Conservation (phyloP, 2,329 filamentous ascomycete species). For the Cercospora canescens region DNA sequence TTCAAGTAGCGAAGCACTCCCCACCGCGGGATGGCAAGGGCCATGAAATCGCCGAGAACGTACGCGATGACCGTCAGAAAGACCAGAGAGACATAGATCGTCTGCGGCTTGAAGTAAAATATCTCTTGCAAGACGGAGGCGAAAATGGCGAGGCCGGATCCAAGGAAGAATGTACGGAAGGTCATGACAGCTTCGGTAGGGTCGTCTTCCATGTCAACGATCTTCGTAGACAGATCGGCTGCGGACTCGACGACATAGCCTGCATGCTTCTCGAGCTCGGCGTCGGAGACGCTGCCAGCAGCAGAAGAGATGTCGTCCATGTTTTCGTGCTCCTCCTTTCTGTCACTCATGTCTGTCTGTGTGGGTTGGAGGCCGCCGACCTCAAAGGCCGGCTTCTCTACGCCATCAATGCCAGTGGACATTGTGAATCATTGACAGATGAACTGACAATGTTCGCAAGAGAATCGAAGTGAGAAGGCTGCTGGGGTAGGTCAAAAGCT, state of each 20-base stretch:
- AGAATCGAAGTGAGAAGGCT: not conserved
- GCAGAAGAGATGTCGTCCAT: not conserved
- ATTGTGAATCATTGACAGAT: not conserved
- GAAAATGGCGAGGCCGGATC: constrained; percentile 34
- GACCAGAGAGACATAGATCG: constrained; percentile 45
- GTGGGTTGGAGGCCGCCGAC: not conserved
- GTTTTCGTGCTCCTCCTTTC: not conserved
- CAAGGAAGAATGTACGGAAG: constrained; percentile 43
- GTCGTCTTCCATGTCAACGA: constrained; percentile 42
- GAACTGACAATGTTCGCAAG: not conserved
- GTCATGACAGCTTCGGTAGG: constrained; percentile 39
- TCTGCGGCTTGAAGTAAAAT: constrained; percentile 52
- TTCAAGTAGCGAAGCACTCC: constrained; percentile 41
- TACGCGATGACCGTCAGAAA: constrained; percentile 50
- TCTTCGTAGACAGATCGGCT: constrained; percentile 36
- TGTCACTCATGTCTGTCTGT: not conserved
- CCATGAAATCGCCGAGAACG: constrained; percentile 44
- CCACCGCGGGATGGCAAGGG: constrained; percentile 38
- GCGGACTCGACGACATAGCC: constrained; percentile 24
- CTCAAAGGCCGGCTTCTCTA: not conserved
- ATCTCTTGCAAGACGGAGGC: constrained; percentile 44
- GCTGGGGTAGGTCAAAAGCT: not conserved
- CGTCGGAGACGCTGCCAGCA: not conserved
- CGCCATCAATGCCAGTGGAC: not conserved
- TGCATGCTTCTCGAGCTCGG: not conserved